These are phyloP conservation scores for Malassezia equina DNA, from an alignment of 1,284 basidiomycete species.

Conservation along the genomic window DNA sequence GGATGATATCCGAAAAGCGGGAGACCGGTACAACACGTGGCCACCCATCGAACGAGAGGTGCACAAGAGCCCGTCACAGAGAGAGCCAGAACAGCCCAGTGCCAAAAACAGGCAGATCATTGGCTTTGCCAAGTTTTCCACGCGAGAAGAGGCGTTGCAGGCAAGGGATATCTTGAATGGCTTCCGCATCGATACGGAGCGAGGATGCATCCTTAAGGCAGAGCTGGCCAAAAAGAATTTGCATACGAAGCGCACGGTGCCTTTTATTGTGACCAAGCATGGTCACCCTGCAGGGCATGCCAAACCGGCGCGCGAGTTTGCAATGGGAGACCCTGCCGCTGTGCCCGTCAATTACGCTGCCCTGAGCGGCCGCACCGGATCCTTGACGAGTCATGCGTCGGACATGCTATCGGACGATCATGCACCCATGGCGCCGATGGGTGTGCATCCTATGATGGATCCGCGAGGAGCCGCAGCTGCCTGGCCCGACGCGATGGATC, in stretches of 20 bases:
- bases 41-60: not conserved
- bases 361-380: not conserved
- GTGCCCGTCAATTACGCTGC: not conserved
- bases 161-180: slow-evolving; percentile 85
- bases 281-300: not conserved
- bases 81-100: not conserved
- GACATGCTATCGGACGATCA: not conserved
- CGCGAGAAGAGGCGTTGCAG: slow-evolving; percentile 72
- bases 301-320: not conserved
- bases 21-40: slow-evolving; percentile 7
- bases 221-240: slow-evolving; percentile 99
- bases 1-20: not conserved
- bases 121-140: slow-evolving; percentile 90
- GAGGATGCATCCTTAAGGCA: slow-evolving; percentile 84
- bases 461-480: not conserved
- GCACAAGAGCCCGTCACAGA: not conserved
- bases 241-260: slow-evolving; percentile 57
- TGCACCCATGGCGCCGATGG: not conserved
- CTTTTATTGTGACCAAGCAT: slow-evolving; percentile 1
- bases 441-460: not conserved
- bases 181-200: slow-evolving; percentile 81
- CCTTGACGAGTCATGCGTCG: not conserved
- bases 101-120: slow-evolving; percentile 63
- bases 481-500: not conserved
- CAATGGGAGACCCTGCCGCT: not conserved